Evolutionary conservation across 257 asterid genomes (phyloP), one percentile per base, ranked within the genome.

Genomic region (Salvia hispanica): DNA sequence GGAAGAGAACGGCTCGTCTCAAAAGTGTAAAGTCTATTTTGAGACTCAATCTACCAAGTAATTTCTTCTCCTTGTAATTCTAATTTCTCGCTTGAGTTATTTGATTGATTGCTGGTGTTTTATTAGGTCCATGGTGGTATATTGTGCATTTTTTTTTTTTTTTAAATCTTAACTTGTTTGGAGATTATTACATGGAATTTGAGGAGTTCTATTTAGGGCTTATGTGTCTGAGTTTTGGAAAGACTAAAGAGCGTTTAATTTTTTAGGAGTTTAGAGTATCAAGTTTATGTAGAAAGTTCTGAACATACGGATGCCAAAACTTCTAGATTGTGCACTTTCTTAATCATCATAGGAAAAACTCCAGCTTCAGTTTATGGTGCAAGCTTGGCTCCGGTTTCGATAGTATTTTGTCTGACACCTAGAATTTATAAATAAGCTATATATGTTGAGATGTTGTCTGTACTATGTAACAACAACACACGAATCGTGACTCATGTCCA

Each of bases 1-100:
- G 21, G 67, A 72, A 25, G 83, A 76, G 11, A 66, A 16, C 8
- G 80, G 59, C 11, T 60, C 82, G 5, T 68, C 85, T 3, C 77
- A 60, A 15, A 80, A 73, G 52, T 81, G 68, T 6, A 72, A 40
- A 2, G 76, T 91, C 37, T 70, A 74, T 5, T 71, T 85, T 34
- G 85, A 76, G 7, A 72, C 81, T 62, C 86, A 79, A 62, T 72
- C 82, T 44, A 21, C 78, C 56, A 74, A 89, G 96, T 83, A 61
- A 21, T 37, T 33, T 42, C 5, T 18, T n/a, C 10, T 12, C 4
- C 1, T 34, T 2, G 0, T 4, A 8, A 16, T 2, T 39, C 53
- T 66, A 14, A 36, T n/a, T 43, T 43, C 21, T 3, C 21, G 21
- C 21, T 18, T 18, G 21, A 18, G 21, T 66, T 7, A 12, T 47